Evolutionary conservation across 2,329 filamentous ascomycete genomes (phyloP).

Genomic region (Talaromyces sp.): DNA sequence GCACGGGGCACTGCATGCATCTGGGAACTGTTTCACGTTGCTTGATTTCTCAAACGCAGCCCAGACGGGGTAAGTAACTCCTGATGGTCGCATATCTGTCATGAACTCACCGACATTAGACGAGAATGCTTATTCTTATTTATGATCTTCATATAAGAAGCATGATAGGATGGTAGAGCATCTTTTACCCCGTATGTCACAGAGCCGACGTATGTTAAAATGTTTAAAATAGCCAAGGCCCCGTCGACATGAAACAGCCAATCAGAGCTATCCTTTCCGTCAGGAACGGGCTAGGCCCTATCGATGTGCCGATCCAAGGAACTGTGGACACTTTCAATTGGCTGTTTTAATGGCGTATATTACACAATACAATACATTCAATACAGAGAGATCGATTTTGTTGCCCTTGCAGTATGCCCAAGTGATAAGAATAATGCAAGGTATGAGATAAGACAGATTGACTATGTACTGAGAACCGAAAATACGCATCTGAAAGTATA

Average conservation of each 20-base stretch:
- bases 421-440: constrained; percentile 3
- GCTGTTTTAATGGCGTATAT: not conserved
- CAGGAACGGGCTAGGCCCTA: constrained; percentile 9
- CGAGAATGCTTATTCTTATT: not conserved
- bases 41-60: not conserved
- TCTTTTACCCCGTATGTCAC: not conserved
- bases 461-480: no score
- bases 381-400: not conserved
- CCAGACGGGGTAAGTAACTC: constrained; percentile 6
- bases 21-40: constrained; percentile 5
- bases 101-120: not conserved
- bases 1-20: not conserved
- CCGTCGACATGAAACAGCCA: constrained; percentile 1
- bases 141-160: no score
- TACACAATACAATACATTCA: not conserved
- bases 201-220: not conserved
- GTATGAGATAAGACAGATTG: not conserved
- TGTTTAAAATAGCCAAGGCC: not conserved
- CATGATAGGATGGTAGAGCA: no score
- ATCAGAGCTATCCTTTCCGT: not conserved
- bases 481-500: no score
- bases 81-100: not conserved
- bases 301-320: not conserved
- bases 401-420: not conserved
- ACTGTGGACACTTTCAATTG: not conserved